A percentile compares a stretch with the other conserved stretches of the same genome.
Evolutionary conservation across 495 filamentous ascomycete genomes (phyloP).

Genomic region (Neurospora pannonica): DNA sequence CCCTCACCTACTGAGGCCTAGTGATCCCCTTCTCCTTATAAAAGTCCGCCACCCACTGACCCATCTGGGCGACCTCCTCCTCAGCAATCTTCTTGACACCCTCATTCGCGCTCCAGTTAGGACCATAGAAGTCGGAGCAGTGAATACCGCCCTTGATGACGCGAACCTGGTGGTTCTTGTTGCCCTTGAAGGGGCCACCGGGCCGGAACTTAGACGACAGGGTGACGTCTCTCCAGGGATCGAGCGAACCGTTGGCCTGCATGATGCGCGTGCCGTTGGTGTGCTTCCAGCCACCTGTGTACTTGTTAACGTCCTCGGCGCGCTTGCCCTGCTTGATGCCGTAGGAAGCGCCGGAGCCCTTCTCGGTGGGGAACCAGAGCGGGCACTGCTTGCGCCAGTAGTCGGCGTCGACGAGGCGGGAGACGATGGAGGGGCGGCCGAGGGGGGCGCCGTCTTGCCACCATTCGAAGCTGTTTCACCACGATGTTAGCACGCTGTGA

Average conservation of each 20-base stretch:
- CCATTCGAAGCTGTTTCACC: conserved; percentile 19
- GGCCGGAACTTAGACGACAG: conserved; percentile 29
- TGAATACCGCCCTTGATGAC: conserved; percentile 30
- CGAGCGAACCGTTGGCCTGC: conserved; percentile 47
- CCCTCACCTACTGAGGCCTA: not conserved
- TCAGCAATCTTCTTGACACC: conserved; percentile 23
- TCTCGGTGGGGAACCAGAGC: conserved; percentile 48
- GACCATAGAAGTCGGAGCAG: conserved; percentile 36
- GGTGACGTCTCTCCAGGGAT: conserved; percentile 36
- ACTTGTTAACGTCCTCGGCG: conserved; percentile 45
- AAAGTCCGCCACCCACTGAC: conserved; percentile 32
- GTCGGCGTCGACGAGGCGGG: conserved; percentile 42
- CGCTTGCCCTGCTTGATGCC: conserved; percentile 43
- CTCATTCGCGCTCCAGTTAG: conserved; percentile 38
- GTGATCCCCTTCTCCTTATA: conserved; percentile 22
- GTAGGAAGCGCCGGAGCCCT: conserved; percentile 33
- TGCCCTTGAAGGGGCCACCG: conserved; percentile 29
- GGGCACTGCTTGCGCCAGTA: conserved; percentile 54
- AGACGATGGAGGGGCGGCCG: conserved; percentile 37
- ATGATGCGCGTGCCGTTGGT: conserved; percentile 48
- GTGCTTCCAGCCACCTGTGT: conserved; percentile 48
- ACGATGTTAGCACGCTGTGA: too few relatives aligned
- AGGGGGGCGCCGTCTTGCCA: conserved; percentile 42
- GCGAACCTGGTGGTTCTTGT: conserved; percentile 22
- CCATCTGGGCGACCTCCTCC: conserved; percentile 26